These are phyloP conservation scores for Diaporthe sp. DNA, from an alignment of 2,329 filamentous ascomycete species.

Conservation along the genomic window DNA sequence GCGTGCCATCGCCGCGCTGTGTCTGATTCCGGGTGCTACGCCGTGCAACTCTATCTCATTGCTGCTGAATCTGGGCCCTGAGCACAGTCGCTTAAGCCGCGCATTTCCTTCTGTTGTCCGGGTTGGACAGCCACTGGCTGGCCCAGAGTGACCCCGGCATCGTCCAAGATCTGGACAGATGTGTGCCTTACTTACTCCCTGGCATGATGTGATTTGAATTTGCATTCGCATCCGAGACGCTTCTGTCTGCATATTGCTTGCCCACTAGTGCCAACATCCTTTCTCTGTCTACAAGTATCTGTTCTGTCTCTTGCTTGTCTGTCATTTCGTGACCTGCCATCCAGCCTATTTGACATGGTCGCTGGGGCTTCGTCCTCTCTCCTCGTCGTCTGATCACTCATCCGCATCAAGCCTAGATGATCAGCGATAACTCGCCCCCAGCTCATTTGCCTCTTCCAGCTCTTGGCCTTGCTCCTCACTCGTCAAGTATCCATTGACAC, in stretches of 20 bases:
- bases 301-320: not conserved
- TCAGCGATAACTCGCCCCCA: not conserved
- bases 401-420: constrained; percentile 25
- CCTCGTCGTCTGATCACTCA: constrained; percentile 1
- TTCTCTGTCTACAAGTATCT: not conserved
- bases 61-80: constrained; percentile 9
- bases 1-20: not conserved
- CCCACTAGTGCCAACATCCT: not conserved
- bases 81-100: constrained; percentile 22
- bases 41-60: constrained; percentile 27
- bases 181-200: not conserved
- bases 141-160: not conserved
- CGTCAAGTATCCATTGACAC: constrained; percentile 24
- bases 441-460: constrained; percentile 3
- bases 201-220: not conserved
- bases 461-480: constrained; percentile 12
- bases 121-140: not conserved
- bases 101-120: not conserved
- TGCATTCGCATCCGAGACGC: constrained; percentile 6
- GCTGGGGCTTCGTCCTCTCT: not conserved
- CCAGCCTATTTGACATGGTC: not conserved
- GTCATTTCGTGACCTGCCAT: not conserved
- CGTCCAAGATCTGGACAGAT: not conserved
- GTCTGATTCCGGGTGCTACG: constrained; percentile 16
- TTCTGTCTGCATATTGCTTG: not conserved